Conservation (phyloP, 73 alveolate species). For the Paramecium sonneborni region DNA sequence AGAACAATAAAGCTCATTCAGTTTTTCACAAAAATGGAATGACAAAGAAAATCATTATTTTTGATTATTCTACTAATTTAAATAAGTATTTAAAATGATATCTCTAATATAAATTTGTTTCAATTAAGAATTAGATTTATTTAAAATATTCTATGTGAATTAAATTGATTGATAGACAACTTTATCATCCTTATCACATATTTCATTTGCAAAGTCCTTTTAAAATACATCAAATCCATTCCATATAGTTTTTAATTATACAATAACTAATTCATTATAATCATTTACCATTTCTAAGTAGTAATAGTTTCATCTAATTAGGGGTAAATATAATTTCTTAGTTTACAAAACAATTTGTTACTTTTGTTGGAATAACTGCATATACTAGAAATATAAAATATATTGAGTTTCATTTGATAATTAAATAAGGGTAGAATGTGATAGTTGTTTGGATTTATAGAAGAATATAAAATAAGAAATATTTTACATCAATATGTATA, state of each 20-base stretch:
- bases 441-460: neutral
- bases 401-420: neutral
- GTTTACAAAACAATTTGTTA: neutral
- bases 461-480: neutral
- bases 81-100: neutral
- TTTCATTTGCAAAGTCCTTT: neutral
- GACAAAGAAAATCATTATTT: neutral
- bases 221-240: neutral
- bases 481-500: neutral
- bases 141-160: no score
- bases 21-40: conserved; percentile 3
- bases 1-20: conserved; percentile 15
- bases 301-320: conserved; percentile 24
- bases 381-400: neutral
- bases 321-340: neutral
- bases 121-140: no score
- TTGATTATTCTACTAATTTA: neutral
- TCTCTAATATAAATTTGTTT: no score
- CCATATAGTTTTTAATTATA: neutral
- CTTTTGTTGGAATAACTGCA: neutral
- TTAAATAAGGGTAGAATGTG: neutral
- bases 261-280: neutral
- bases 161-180: neutral
- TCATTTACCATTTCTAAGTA: neutral
- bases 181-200: neutral